Conservation (phyloP, 768 basidiomycete genomes). For the Tricholoma flavovirens region DNA sequence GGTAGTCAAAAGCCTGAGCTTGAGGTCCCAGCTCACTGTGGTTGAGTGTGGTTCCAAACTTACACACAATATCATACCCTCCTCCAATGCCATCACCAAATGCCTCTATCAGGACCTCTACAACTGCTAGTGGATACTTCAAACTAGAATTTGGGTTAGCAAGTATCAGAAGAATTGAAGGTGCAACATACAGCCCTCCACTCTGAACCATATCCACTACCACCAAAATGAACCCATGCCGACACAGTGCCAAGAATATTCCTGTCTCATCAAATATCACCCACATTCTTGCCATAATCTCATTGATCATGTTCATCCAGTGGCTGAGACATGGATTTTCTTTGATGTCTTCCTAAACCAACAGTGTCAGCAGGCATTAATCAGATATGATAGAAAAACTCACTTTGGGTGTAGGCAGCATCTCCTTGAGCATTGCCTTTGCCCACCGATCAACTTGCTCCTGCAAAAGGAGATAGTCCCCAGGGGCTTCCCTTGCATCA, state of each 20-base stretch:
- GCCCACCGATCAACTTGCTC: conserved; percentile 19
- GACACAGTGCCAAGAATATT: conserved; percentile 21
- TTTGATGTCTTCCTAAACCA: conserved; percentile 6
- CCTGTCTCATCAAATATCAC: conserved; percentile 24
- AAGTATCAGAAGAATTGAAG: neutral
- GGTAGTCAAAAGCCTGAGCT: conserved; percentile 1
- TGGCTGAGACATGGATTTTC: conserved; percentile 13
- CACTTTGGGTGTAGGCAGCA: neutral
- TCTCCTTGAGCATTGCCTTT: conserved; percentile 4
- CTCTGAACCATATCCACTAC: conserved; percentile 16
- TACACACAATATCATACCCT: conserved; percentile 25
- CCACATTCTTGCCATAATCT: conserved; percentile 17
- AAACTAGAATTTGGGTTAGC: conserved; percentile 10
- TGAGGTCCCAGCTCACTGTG: conserved; percentile 14
- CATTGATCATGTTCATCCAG: conserved; percentile 18
- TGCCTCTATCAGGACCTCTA: conserved; percentile 8
- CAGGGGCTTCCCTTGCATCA: conserved; percentile 9
- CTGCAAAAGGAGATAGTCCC: conserved; percentile 16
- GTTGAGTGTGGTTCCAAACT: conserved; percentile 18
- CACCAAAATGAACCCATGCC: conserved; percentile 20
- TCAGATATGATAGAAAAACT: neutral
- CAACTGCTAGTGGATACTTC: conserved; percentile 23
- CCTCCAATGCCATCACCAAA: conserved; percentile 12
- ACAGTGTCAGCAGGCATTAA: neutral
- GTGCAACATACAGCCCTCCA: conserved; percentile 21